Base-by-base conservation (phyloP, 352 stramenopile species). In the Pythium pectinolyticum region DNA sequence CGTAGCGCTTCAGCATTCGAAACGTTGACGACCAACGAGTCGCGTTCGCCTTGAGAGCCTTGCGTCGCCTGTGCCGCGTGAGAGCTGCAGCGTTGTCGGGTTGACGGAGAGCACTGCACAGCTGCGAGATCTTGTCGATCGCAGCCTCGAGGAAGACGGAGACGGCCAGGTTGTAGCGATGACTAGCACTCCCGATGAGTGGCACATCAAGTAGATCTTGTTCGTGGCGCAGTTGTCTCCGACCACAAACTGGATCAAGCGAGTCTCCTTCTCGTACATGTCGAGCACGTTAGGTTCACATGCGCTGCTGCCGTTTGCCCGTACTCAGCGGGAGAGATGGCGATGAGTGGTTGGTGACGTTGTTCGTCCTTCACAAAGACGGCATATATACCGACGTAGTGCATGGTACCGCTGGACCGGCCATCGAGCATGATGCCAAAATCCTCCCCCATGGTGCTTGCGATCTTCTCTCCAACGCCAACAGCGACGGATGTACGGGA, bases 301-400 rank as follows among this genome's bases (percentile, higher is more conserved):
- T 56, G 31, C 9, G 49, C 49, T 7, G 41, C 49, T 6, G 49
- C 28, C 5, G 49, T 45, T n/a, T 56, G 49, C 3, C 49, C 49
- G 28, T 56, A 2, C 28, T 56, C 49, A 2, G 32, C 31, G 3
- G 49, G 49, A 5, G 9, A 41, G 5, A 56, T 3, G 2, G 41
- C 35, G 3, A 43, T 11, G 3, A 43, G 35, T 7, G 35, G 35
- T 19, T 43, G 35, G 8, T n/a, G 15, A n/a, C 17, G 35, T 19
- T 43, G 7, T 14, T 14, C 32, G 12, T 37, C 32, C 7, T 14
- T 7, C 12, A 14, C 32, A 14, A 14, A 37, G 32, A 37, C 32
- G 7, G 32, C 32, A 37, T 37, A 37, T 14, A 37, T 37, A 14
- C 32, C 32, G 32, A 37, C 32, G 32, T 14, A 37, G 32, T 37